These are phyloP conservation scores for Sugiyamaella neomexicana DNA, from an alignment of 1,139 yeast genomes.

Conservation along the genomic window DNA sequence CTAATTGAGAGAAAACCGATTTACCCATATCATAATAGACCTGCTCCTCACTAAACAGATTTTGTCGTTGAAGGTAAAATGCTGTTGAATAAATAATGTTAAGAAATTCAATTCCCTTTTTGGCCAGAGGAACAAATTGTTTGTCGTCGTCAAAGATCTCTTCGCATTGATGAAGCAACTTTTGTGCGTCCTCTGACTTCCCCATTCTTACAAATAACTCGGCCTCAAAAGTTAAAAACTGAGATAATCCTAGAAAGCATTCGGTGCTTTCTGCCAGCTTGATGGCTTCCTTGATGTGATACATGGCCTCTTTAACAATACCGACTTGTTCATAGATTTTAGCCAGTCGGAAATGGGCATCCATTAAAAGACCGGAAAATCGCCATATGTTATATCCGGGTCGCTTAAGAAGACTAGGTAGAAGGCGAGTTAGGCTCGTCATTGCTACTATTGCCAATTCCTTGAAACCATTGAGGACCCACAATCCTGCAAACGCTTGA, in stretches of 20 bases:
- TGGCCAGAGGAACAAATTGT: conserved; percentile 18
- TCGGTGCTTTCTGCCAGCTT: conserved; percentile 25
- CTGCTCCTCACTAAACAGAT: conserved; percentile 29
- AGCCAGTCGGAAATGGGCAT: conserved; percentile 27
- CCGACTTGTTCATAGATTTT: conserved; percentile 31
- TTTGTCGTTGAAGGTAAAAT: conserved; percentile 30
- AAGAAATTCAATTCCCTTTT: conserved; percentile 29
- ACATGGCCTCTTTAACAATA: conserved; percentile 28
- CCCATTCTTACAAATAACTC: conserved; percentile 29
- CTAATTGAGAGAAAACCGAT: conserved; percentile 14
- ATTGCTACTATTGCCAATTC: conserved; percentile 14
- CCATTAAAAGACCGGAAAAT: conserved; percentile 23
- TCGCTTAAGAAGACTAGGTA: conserved; percentile 6
- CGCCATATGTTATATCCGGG: conserved; percentile 4
- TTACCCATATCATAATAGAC: conserved; percentile 32
- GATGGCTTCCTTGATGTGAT: conserved; percentile 31
- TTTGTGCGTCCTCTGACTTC: conserved; percentile 29
- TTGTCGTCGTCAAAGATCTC: conserved; percentile 24
- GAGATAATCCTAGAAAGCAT: conserved; percentile 25
- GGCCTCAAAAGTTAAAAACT: conserved; percentile 30
- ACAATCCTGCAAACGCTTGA: conserved; percentile 2
- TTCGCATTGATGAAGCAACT: conserved; percentile 28
- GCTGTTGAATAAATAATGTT: conserved; percentile 31
- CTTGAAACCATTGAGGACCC: conserved; percentile 4
- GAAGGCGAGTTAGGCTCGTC: conserved; percentile 10